Evolutionary conservation across 768 basidiomycete species (phyloP).

Genomic region (Pisolithus tinctorius): DNA sequence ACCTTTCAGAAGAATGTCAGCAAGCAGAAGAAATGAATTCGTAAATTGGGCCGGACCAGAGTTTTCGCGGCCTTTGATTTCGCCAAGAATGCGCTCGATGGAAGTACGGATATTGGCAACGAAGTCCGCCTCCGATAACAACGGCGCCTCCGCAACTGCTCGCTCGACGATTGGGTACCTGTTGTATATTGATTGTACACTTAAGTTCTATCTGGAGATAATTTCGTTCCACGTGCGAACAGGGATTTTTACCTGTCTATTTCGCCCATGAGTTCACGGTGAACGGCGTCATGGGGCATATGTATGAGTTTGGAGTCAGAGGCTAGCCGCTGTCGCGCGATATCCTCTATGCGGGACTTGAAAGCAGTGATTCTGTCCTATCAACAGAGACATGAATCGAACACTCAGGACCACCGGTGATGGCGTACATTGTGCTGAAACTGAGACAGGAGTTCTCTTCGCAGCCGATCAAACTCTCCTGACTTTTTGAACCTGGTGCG

Average conservation of each 20-base stretch:
- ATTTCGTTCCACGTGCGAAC: background rate
- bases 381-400: background rate
- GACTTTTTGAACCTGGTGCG: constrained; percentile 67
- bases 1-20: background rate
- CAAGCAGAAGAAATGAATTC: constrained; percentile 3
- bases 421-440: constrained; percentile 56
- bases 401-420: constrained; percentile 1
- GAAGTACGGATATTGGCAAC: constrained; percentile 35
- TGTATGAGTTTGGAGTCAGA: constrained; percentile 49
- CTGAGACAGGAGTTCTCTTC: constrained; percentile 54
- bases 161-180: constrained; percentile 66
- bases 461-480: constrained; percentile 69
- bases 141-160: constrained; percentile 44
- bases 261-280: constrained; percentile 63
- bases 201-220: background rate
- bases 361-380: constrained; percentile 51
- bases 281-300: constrained; percentile 44
- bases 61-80: constrained; percentile 17
- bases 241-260: constrained; percentile 50
- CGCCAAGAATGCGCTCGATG: constrained; percentile 39
- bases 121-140: constrained; percentile 44
- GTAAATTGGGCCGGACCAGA: background rate
- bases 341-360: constrained; percentile 54
- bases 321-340: constrained; percentile 48
- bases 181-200: background rate